These are phyloP conservation scores for Glomus cerebriforme DNA, from an alignment of 192 early-diverging fungal species.

Conservation along the genomic window DNA sequence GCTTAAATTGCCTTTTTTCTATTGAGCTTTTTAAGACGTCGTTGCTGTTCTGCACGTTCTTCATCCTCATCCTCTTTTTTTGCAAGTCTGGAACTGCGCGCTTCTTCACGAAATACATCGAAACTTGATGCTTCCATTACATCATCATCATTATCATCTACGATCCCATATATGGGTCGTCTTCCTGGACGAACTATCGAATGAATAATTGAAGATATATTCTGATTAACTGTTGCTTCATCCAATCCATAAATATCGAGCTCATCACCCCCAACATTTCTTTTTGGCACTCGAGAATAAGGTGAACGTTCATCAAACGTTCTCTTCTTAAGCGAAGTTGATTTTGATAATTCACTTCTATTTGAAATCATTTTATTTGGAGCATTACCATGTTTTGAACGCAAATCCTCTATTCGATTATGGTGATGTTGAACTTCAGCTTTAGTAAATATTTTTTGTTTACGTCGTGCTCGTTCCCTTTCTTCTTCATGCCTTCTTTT, in stretches of 20 bases:
- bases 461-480: background rate
- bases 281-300: background rate
- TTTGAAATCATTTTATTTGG: background rate
- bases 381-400: background rate
- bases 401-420: background rate
- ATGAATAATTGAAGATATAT: constrained; percentile 11
- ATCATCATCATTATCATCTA: constrained; percentile 4
- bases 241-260: background rate
- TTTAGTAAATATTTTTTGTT: background rate
- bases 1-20: background rate
- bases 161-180: background rate
- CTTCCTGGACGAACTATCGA: background rate
- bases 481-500: background rate
- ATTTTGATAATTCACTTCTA: background rate
- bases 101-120: background rate
- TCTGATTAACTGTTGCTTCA: background rate
- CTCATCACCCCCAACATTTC: background rate
- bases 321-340: background rate
- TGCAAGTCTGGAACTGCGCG: background rate
- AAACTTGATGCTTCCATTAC: background rate
- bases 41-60: constrained; percentile 1
- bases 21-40: background rate
- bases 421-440: background rate
- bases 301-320: background rate
- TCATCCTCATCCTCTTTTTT: constrained; percentile 9